Evolutionary conservation across 2,329 filamentous ascomycete genomes (phyloP), one percentile per base, ranked within the genome.

Genomic region (Daldinia sp.): DNA sequence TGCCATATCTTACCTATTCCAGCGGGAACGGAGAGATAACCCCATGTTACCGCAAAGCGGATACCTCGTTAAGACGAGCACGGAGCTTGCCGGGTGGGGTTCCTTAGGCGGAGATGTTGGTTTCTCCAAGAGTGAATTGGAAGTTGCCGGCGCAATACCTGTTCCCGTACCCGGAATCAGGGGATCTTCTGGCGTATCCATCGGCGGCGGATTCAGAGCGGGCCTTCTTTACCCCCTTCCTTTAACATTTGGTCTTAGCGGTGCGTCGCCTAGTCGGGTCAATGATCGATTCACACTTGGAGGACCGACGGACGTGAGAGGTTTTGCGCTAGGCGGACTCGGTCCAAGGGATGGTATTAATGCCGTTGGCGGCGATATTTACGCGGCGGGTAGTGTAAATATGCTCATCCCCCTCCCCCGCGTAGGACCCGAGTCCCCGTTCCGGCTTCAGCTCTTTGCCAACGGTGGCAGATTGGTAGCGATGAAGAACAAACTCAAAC

Each of bases 221-320:
- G 96, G 96, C 39, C 78, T 97, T 55, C 85, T 99, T 7, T 97
- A 92, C 78, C 96, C 96, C 1, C 84, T 99, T 15, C 87, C 92
- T 1, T 82, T 92, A 6, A 89, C 89, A 6, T 88, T 85, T 73
- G 79, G 82, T 15, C 74, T 85, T 59, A 75, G 80, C 18, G 82
- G 83, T 55, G 86, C 90, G 0, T 84, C 87, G 26, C 88, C 91
- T 4, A 97, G 93, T 72, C 89, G 93, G 33, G 87, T 98, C 76
- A 98, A 97, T 78, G 96, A 99, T 79, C 93, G 96, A 50, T 99
- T 99, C 83, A 90, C 94, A 76, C 92, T 99, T 35, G 96, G 96
- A 48, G 96, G 96, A 0, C 95, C 96, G 3, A 97, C 94, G 2
- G 95, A 97, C 77, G 93, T 99, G 13, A 92, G 96, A 62, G 96